phyloP scores from a whole-genome alignment of 148 eudicot genomes.

The Chenopodium berlandieri region DNA sequence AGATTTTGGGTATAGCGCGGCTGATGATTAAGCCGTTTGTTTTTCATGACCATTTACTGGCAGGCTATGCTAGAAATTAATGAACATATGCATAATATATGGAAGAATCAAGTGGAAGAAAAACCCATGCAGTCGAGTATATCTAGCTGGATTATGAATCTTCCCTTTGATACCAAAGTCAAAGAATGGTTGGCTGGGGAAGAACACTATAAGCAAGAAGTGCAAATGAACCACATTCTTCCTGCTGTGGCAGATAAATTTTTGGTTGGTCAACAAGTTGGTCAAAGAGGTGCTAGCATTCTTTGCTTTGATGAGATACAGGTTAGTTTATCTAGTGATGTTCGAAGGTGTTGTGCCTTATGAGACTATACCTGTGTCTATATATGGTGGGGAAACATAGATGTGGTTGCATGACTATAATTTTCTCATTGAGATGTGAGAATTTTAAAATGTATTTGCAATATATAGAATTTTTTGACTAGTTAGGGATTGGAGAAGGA shows the following conservation, averaged over 20 bases:
- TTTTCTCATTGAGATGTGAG: neutral
- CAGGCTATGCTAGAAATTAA: conserved; percentile 98
- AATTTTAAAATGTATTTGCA: too few relatives aligned
- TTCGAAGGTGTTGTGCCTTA: neutral
- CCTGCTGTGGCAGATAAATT: conserved; percentile 94
- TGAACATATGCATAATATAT: conserved; percentile 91
- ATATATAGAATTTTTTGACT: too few relatives aligned
- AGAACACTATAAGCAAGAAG: conserved; percentile 78
- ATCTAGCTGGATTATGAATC: conserved; percentile 84
- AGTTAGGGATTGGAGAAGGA: neutral
- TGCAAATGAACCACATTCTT: conserved; percentile 80
- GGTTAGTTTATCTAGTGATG: conserved; percentile 36
- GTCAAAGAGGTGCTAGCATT: conserved; percentile 70
- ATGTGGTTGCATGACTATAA: too few relatives aligned
- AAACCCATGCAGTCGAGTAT: conserved; percentile 67
- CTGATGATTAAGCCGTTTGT: conserved; percentile 1
- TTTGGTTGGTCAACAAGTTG: conserved; percentile 54
- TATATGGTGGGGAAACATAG: neutral
- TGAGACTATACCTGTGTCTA: neutral
- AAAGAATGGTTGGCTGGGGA: conserved; percentile 94
- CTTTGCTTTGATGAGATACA: conserved; percentile 99
- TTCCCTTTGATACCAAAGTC: conserved; percentile 78
- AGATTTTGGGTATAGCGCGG: neutral
- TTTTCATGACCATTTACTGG: conserved; percentile 14
- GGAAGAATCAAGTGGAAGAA: conserved; percentile 75